phyloP scores from a whole-genome alignment of 805 yeast species.

The Teunomyces gatunensis region DNA sequence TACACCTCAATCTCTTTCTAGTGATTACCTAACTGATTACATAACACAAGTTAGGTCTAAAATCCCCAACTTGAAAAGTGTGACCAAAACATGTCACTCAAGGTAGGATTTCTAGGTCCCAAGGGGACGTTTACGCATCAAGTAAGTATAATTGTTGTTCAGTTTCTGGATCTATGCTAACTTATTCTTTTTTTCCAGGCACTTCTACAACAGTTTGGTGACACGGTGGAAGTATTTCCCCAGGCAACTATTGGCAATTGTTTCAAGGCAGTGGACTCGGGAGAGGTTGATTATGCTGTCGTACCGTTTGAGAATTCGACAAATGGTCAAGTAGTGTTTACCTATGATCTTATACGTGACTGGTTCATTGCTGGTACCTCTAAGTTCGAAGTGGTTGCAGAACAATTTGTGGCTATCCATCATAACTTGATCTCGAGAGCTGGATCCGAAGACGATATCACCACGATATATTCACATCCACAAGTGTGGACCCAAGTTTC shows the following conservation, averaged over 20 bases:
- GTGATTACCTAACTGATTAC: no score
- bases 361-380: conserved; percentile 40
- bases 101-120: conserved; percentile 83
- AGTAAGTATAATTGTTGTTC: conserved; percentile 32
- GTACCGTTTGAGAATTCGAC: conserved; percentile 94
- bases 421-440: conserved; percentile 66
- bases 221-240: conserved; percentile 25
- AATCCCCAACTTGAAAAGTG: not conserved
- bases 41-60: no score
- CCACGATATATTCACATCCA: conserved; percentile 82
- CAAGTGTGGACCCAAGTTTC: conserved; percentile 96
- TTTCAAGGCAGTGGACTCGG: conserved; percentile 49
- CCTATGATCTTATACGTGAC: conserved; percentile 78
- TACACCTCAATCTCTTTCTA: no score
- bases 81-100: conserved; percentile 14
- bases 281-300: conserved; percentile 61
- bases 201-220: conserved; percentile 50
- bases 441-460: conserved; percentile 43
- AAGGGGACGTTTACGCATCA: conserved; percentile 92
- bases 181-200: conserved; percentile 25
- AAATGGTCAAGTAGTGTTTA: conserved; percentile 87
- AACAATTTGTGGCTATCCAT: conserved; percentile 77
- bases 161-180: not conserved
- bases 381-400: conserved; percentile 59
- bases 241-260: conserved; percentile 57